phyloP scores from a whole-genome alignment of 176 grass and related monocot species.

The Coix lacrymajobi region DNA sequence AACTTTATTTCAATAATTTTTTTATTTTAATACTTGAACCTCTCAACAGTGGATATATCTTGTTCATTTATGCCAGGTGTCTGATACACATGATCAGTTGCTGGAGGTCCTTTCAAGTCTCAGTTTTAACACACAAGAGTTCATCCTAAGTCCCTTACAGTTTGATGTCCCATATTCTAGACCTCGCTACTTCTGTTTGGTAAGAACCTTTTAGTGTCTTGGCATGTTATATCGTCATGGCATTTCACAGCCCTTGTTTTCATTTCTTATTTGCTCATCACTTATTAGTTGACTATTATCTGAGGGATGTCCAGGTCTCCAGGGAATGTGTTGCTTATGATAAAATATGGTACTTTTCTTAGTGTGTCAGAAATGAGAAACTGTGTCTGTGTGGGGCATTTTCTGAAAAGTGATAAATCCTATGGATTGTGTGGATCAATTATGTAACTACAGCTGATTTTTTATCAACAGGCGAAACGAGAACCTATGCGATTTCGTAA shows the following conservation, averaged over 20 bases:
- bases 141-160: constrained; percentile 85
- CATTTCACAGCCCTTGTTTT: constrained; percentile 5
- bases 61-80: constrained; percentile 50
- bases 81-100: constrained; percentile 81
- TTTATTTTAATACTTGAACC: not conserved
- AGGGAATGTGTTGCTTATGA: not conserved
- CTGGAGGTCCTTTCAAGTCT: constrained; percentile 70
- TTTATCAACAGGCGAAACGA: constrained; percentile 61
- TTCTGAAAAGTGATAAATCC: not conserved
- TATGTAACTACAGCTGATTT: constrained; percentile 4
- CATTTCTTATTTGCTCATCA: not conserved
- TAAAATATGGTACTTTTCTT: constrained; percentile 2
- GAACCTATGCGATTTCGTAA: constrained; percentile 64
- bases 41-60: not conserved
- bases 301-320: not conserved
- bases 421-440: not conserved
- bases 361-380: constrained; percentile 6
- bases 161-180: constrained; percentile 98
- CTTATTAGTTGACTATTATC: not conserved
- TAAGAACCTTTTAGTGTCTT: constrained; percentile 30
- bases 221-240: not conserved
- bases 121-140: constrained; percentile 81
- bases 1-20: constrained; percentile 8
- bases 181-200: constrained; percentile 96
- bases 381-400: not conserved